phyloP scores from a whole-genome alignment of 23 red algal genomes.

The Porphyridium purpureum region DNA sequence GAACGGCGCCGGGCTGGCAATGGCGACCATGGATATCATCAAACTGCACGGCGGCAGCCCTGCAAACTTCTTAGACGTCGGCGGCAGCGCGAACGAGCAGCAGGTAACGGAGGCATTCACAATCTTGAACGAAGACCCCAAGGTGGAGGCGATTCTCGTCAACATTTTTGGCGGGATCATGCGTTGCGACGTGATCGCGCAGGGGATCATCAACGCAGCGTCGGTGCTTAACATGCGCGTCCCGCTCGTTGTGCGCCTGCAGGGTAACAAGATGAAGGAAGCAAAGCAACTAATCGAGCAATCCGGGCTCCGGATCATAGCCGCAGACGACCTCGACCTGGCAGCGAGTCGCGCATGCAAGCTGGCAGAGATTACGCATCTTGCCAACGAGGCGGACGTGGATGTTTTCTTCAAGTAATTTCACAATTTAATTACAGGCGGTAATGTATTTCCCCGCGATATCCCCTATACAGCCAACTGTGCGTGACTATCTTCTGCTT shows the following conservation, averaged over 20 bases:
- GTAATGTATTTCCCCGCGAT: too few relatives aligned
- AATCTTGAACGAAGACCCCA: conserved; percentile 68
- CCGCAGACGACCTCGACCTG: conserved; percentile 80
- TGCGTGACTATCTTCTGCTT: too few relatives aligned
- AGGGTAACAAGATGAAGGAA: conserved; percentile 92
- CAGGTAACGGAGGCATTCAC: conserved; percentile 92
- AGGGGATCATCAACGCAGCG: conserved; percentile 92
- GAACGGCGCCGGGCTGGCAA: conserved; percentile 89
- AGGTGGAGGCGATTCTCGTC: conserved; percentile 79
- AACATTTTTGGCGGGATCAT: conserved; percentile 99
- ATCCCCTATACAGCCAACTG: too few relatives aligned
- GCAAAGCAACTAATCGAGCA: conserved; percentile 60
- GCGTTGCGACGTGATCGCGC: conserved; percentile 96
- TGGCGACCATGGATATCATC: conserved; percentile 99
- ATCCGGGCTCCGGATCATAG: conserved; percentile 45
- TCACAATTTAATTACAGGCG: too few relatives aligned
- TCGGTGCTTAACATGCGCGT: conserved; percentile 60
- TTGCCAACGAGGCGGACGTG: conserved; percentile 34
- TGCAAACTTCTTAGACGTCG: conserved; percentile 93
- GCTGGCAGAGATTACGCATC: conserved; percentile 36
- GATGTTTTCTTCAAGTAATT: conserved; percentile 39
- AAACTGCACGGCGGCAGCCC: conserved; percentile 96
- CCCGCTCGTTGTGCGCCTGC: conserved; percentile 85
- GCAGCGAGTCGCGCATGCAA: conserved; percentile 65
- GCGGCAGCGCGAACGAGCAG: conserved; percentile 85